Base-by-base conservation (phyloP, 2,329 filamentous ascomycete genomes). In the Ophiocordyceps sinensis region DNA sequence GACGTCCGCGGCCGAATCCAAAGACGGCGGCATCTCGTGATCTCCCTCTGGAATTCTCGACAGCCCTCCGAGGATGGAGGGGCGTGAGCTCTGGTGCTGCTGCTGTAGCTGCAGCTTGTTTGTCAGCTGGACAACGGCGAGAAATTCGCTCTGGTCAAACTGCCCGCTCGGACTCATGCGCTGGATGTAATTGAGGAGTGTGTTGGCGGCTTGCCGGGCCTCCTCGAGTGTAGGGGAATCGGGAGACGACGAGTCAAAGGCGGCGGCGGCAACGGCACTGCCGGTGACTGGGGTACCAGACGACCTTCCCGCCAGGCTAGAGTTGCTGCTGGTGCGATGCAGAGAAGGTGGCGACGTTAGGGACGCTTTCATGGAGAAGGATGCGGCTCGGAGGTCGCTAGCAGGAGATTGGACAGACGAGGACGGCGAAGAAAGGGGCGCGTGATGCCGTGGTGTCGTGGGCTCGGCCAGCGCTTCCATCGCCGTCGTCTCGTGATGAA, bases 191-290 rank as follows among this genome's bases (percentile, higher is more conserved):
- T 65, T 80, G 57, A 94, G 73, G 17, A 95, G 75, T 3, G 88
- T 79, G 52, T 89, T 81, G 5, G 93, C 72, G 2, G 88, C 89
- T 40, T 77, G 73, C 32, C 84, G 75, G 4, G 88, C 88, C 58
- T 96, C 87, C 51, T 95, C 87, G 49, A 87, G 83, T 0, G 81
- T 86, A 0, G 82, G 83, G 2, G 82, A 82, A 26, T 62, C 73
- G 2, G 79, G 71, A 39, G 76, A 71, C 34, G 73, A 71, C 45
- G 23, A 26, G 23, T 75, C 65, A 31, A 76, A 65, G 2, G 54
- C 46, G 3, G 52, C 50, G 9, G 8, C 32, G 15, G n/a, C n/a
- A 15, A 35, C 9, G 32, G 32, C 4, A 15, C 11, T 15, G 19
- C 51, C 50, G 17, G 49, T 45, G 9, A 46, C 45, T 14, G 44